Evolutionary conservation across 345 rosid species (phyloP).

Genomic region (Hibiscus mutabilis): DNA sequence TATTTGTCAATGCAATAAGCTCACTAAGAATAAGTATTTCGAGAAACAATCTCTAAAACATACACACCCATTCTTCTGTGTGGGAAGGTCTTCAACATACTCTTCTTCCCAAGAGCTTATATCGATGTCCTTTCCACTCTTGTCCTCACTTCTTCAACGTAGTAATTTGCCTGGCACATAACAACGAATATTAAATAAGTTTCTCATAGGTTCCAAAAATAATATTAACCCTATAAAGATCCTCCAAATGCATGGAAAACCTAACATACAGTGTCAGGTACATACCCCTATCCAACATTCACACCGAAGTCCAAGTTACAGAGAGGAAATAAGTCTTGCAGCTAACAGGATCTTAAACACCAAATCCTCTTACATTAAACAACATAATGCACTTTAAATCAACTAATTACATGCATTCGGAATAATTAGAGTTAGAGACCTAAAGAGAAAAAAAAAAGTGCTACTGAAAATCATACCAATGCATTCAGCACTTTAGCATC

Average conservation of each 20-base stretch:
- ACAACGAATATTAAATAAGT: constrained; percentile 20
- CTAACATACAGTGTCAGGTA: neutral
- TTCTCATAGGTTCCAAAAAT: neutral
- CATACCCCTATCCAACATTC: neutral
- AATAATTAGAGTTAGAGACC: neutral
- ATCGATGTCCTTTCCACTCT: constrained; percentile 58
- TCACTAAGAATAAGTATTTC: neutral
- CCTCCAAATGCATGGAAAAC: neutral
- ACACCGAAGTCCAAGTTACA: no score
- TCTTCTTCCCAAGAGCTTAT: constrained; percentile 69
- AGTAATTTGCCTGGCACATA: constrained; percentile 66
- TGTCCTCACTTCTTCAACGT: constrained; percentile 84
- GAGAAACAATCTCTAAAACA: constrained; percentile 2
- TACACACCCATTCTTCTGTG: constrained; percentile 78
- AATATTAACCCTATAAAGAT: neutral
- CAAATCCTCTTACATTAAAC: neutral
- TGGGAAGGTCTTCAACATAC: constrained; percentile 74
- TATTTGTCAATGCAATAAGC: neutral
- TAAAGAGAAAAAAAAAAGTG: neutral
- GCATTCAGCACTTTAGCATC: constrained; percentile 47
- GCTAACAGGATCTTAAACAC: neutral
- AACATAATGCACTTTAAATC: neutral
- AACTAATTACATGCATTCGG: neutral
- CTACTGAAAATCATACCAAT: constrained; percentile 43
- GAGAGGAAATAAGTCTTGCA: neutral